These are phyloP conservation scores for Plenodomus biglobosus DNA, from an alignment of 2,329 filamentous ascomycete species.

Conservation along the genomic window DNA sequence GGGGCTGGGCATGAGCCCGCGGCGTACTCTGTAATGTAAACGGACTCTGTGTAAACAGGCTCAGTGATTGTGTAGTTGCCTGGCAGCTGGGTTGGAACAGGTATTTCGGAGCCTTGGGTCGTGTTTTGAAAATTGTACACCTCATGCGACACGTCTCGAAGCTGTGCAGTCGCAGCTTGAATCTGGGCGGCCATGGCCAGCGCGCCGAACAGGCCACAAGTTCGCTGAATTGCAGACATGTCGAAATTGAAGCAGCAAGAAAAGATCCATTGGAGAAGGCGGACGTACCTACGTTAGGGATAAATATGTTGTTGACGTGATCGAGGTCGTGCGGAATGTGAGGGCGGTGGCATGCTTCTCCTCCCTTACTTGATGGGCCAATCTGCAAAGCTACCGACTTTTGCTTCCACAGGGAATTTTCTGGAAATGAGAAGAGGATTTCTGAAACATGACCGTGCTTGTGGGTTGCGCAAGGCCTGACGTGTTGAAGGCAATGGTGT, in stretches of 20 bases:
- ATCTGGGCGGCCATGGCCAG: constrained; percentile 9
- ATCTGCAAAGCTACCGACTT: neutral
- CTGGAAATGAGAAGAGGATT: neutral
- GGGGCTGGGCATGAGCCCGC: constrained; percentile 9
- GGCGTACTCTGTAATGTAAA: neutral
- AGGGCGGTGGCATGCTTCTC: neutral
- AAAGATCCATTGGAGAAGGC: neutral
- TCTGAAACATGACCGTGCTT: neutral
- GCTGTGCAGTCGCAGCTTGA: constrained; percentile 7
- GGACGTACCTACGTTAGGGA: neutral
- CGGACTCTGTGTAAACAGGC: neutral
- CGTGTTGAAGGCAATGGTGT: neutral
- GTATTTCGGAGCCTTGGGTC: constrained; percentile 6
- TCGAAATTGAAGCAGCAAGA: neutral
- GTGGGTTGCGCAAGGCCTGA: neutral
- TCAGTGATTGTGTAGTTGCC: constrained; percentile 20
- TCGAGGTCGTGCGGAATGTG: constrained; percentile 10
- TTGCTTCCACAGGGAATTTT: neutral
- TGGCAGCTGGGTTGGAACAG: constrained; percentile 4
- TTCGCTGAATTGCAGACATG: neutral
- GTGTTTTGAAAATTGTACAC: constrained; percentile 10
- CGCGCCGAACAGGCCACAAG: neutral
- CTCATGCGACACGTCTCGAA: constrained; percentile 17
- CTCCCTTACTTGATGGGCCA: constrained; percentile 5
- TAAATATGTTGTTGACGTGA: constrained; percentile 5